Percentiles rank a stretch among this genome's conserved stretches.
Evolutionary conservation across 78 protist genomes (phyloP).

Genomic region (Dictyostelium citrinum): DNA sequence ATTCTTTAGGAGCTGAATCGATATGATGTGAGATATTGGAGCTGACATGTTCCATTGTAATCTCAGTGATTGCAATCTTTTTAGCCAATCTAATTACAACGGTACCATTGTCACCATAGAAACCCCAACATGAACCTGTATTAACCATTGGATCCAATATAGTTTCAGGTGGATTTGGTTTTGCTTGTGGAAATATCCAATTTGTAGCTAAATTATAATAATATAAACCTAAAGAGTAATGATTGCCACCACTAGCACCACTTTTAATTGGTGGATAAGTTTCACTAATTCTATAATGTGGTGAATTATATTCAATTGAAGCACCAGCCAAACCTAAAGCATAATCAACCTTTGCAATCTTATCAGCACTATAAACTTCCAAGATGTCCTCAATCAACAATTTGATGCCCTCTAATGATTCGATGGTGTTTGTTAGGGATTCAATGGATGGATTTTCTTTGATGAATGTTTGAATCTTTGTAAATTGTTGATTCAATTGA

Average conservation of each 20-base stretch:
- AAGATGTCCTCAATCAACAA: background rate
- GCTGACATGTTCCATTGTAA: slow-evolving; percentile 41
- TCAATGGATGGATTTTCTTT: background rate
- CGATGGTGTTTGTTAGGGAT: background rate
- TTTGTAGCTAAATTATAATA: background rate
- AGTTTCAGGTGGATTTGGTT: slow-evolving; percentile 55
- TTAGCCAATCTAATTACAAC: slow-evolving; percentile 9
- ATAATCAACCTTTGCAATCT: slow-evolving; percentile 32
- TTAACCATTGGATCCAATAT: slow-evolving; percentile 32
- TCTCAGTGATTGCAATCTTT: background rate
- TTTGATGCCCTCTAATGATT: background rate
- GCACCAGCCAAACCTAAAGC: slow-evolving; percentile 30
- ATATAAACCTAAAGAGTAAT: background rate
- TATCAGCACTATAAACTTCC: slow-evolving; percentile 33
- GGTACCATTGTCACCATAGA: slow-evolving; percentile 19
- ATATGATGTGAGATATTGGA: slow-evolving; percentile 32
- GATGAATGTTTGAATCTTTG: slow-evolving; percentile 3
- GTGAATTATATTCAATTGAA: background rate
- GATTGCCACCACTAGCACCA: background rate
- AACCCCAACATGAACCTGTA: slow-evolving; percentile 68
- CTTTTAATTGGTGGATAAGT: slow-evolving; percentile 5
- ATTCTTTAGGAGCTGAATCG: slow-evolving; percentile 36
- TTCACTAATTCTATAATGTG: background rate
- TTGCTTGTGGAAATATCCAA: slow-evolving; percentile 23
- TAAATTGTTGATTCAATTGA: background rate